Percentiles rank a stretch among this genome's conserved stretches.
phyloP scores from a whole-genome alignment of 2,329 filamentous ascomycete species.

The Fusarium siculi region DNA sequence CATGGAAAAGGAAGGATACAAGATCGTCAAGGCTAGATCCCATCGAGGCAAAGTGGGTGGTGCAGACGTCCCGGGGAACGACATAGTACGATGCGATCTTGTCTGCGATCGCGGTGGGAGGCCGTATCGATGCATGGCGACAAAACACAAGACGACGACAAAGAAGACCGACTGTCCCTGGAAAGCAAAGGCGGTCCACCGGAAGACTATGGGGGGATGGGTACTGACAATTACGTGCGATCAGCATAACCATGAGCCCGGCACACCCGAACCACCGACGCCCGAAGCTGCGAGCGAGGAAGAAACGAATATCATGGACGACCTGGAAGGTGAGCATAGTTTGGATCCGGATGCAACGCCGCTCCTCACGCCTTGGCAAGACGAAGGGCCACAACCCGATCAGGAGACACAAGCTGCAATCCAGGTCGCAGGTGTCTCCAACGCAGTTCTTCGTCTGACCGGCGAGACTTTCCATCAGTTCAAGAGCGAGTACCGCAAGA shows the following conservation, averaged over 20 bases:
- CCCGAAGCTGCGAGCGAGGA: slow-evolving; percentile 50
- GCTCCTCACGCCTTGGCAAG: slow-evolving; percentile 30
- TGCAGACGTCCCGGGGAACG: slow-evolving; percentile 54
- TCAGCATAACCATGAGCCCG: slow-evolving; percentile 57
- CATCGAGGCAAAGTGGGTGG: slow-evolving; percentile 55
- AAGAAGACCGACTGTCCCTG: slow-evolving; percentile 60
- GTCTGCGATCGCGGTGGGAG: slow-evolving; percentile 58
- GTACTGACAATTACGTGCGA: slow-evolving; percentile 57
- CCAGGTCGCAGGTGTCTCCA: slow-evolving; percentile 54
- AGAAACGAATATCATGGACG: slow-evolving; percentile 46
- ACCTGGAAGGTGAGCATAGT: slow-evolving; percentile 36
- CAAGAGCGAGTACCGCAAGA: slow-evolving; percentile 57
- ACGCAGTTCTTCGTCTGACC: slow-evolving; percentile 52
- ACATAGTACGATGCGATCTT: slow-evolving; percentile 57
- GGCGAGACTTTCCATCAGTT: slow-evolving; percentile 58
- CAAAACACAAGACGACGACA: slow-evolving; percentile 57
- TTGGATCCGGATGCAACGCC: slow-evolving; percentile 14
- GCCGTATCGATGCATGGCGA: slow-evolving; percentile 57
- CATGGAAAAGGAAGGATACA: slow-evolving; percentile 58
- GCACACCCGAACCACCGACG: slow-evolving; percentile 56
- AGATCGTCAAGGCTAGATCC: slow-evolving; percentile 57
- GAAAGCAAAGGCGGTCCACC: slow-evolving; percentile 58
- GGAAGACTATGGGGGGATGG: slow-evolving; percentile 57
- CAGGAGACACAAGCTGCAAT: slow-evolving; percentile 52
- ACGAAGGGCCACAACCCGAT: slow-evolving; percentile 49